Base-by-base conservation (phyloP, 140 eudicot genomes). In the Senecio squalidus region DNA sequence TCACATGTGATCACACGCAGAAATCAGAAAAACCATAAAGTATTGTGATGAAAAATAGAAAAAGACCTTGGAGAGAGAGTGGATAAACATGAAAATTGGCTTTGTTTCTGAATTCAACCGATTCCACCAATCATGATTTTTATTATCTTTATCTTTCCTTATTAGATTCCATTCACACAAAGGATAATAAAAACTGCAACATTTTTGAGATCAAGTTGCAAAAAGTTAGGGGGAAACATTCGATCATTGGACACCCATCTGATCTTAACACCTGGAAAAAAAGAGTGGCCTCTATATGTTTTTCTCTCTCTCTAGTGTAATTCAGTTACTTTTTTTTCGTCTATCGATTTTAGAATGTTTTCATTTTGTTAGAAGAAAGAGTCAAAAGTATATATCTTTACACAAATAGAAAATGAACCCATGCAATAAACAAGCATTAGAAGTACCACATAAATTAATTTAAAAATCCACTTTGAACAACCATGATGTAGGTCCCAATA, bases 191-290 rank as follows among this genome's bases (percentile, higher is more conserved):
- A 41, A 41, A 13, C 3, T 8, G n/a, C 6, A 13, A 13, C 1
- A 1, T 41, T n/a, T 2, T 16, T 40, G 47, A 40, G n/a, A 40
- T 0, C 15, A 40, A 15, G 48, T 41, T 41, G 48, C 48, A 41
- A 41, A 41, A 41, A n/a, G 48, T 41, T 41, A 41, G 48, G 48
- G 48, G 48, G 48, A 5, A 15, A 41, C 13, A 36, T 36, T n/a
- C 41, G 13, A 36, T n/a, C 15, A 36, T 61, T 61, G 67, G 67
- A 45, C 27, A n/a, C 27, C 17, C 67, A 6, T 61, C 67, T 61
- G 67, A 45, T 61, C 44, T 28, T 61, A 61, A 44, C 67, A 61
- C 67, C 67, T 61, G 67, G 27, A 29, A 44, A 55, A 60, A 41
- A 61, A 36, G 14, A 34, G 41, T 0, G 15, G n/a, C n/a, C n/a